Conservation (phyloP, 257 asterid species). For the Datura wrightii region DNA sequence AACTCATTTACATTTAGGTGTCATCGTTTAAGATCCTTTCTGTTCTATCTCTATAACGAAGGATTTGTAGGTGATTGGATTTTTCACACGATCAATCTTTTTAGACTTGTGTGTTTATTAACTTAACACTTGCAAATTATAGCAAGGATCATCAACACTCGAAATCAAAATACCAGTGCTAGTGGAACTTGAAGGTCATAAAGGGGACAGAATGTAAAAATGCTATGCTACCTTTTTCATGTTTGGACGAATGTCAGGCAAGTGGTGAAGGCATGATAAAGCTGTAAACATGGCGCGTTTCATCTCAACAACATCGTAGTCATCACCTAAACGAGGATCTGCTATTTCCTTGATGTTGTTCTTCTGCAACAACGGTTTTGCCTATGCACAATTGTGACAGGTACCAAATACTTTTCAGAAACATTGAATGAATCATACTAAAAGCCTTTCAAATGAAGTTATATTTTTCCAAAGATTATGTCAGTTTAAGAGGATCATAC, state of each 20-base stretch:
- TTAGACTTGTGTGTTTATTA: neutral
- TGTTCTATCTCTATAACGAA: neutral
- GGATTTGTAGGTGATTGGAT: neutral
- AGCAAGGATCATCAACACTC: neutral
- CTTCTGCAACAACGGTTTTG: constrained; percentile 79
- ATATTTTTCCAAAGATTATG: neutral
- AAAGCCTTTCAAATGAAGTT: neutral
- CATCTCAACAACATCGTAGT: constrained; percentile 63
- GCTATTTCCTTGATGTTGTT: constrained; percentile 64
- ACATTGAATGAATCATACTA: neutral
- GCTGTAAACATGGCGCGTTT: constrained; percentile 78
- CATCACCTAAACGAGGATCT: constrained; percentile 74
- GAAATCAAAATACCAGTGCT: neutral
- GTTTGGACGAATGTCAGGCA: constrained; percentile 79
- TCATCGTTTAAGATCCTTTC: neutral
- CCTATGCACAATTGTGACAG: constrained; percentile 47
- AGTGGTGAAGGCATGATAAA: constrained; percentile 79
- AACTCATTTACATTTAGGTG: neutral
- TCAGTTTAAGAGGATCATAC: constrained; percentile 48
- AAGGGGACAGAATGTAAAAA: neutral
- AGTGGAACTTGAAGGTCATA: neutral
- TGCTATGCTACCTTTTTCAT: constrained; percentile 65
- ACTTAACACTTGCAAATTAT: neutral
- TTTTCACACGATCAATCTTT: neutral
- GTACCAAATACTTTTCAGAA: neutral